These are phyloP conservation scores for Omphalotus guepiniiformis DNA, from an alignment of 768 basidiomycete genomes.

Conservation along the genomic window DNA sequence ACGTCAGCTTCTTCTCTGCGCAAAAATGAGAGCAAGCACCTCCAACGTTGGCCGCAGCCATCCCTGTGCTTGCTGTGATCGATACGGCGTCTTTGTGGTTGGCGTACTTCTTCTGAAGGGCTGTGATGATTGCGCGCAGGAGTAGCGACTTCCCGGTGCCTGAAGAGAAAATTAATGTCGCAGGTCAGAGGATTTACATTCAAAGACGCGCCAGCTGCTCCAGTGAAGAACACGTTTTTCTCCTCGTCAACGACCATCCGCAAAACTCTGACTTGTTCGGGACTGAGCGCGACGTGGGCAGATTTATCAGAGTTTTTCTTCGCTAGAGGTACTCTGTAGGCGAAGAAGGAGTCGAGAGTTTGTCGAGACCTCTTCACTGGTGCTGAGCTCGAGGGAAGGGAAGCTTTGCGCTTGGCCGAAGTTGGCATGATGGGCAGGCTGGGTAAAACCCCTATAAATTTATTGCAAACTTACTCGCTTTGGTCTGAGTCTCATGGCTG, in stretches of 20 bases:
- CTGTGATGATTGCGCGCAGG: conserved; percentile 64
- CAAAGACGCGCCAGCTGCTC: conserved; percentile 55
- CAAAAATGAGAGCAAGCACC: conserved; percentile 30
- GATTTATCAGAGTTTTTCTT: neutral
- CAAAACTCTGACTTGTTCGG: conserved; percentile 65
- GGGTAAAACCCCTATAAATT: too few species aligned
- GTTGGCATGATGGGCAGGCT: too few species aligned
- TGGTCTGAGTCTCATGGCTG: too few species aligned
- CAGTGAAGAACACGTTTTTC: conserved; percentile 73
- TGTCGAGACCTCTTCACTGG: neutral
- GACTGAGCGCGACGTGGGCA: conserved; percentile 46
- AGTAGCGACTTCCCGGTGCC: conserved; percentile 81
- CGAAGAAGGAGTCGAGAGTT: conserved; percentile 1
- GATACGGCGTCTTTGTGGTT: conserved; percentile 56
- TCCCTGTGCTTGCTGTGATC: conserved; percentile 74
- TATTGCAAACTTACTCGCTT: too few species aligned
- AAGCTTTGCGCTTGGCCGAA: conserved; percentile 2
- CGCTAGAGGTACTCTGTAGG: neutral
- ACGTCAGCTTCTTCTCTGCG: conserved; percentile 29
- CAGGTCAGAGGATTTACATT: conserved; percentile 16
- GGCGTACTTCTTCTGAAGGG: conserved; percentile 42
- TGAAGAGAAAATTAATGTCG: conserved; percentile 25
- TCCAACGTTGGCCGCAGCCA: conserved; percentile 66
- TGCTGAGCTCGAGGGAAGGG: neutral
- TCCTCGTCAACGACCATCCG: conserved; percentile 53